These are phyloP conservation scores for Cryptosporidium ubiquitum DNA, from an alignment of 169 alveolate species.

Conservation along the genomic window DNA sequence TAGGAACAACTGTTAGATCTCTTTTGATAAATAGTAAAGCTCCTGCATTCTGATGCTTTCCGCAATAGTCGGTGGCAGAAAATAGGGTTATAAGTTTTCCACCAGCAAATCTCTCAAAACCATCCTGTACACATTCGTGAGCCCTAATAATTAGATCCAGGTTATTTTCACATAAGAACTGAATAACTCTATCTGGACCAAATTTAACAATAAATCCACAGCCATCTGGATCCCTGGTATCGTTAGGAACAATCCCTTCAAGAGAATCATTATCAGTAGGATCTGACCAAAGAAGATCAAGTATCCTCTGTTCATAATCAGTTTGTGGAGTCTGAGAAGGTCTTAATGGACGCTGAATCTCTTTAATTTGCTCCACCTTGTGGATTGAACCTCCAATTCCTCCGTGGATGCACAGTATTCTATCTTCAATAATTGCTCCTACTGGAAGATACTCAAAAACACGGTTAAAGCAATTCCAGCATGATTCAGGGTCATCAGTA, in stretches of 20 bases:
- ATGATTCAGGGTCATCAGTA: constrained; percentile 92
- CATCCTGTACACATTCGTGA: constrained; percentile 99
- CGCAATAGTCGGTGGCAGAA: constrained; percentile 99
- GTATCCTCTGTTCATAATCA: constrained; percentile 87
- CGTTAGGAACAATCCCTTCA: constrained; percentile 97
- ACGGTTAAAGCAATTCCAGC: constrained; percentile 93
- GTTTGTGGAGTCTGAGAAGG: constrained; percentile 93
- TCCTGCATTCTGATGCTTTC: constrained; percentile 96
- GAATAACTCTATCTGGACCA: constrained; percentile 93
- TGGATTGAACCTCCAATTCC: constrained; percentile 96
- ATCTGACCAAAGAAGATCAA: constrained; percentile 93
- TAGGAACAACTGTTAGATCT: constrained; percentile 96
- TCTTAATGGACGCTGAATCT: constrained; percentile 92
- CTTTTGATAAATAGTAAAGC: constrained; percentile 96
- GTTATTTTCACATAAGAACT: constrained; percentile 85
- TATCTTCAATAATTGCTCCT: constrained; percentile 97
- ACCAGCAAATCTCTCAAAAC: constrained; percentile 99
- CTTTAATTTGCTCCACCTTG: constrained; percentile 89
- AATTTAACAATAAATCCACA: constrained; percentile 98
- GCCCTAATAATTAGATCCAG: constrained; percentile 93
- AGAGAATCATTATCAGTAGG: constrained; percentile 98
- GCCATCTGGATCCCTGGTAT: constrained; percentile 98
- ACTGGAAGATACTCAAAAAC: constrained; percentile 99
- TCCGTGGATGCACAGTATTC: constrained; percentile 98
- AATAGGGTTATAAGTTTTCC: constrained; percentile 98